Percentiles rank a stretch among this genome's conserved stretches.
Evolutionary conservation across 2,329 filamentous ascomycete species (phyloP).

Genomic region (Aspergillus aculeatus): DNA sequence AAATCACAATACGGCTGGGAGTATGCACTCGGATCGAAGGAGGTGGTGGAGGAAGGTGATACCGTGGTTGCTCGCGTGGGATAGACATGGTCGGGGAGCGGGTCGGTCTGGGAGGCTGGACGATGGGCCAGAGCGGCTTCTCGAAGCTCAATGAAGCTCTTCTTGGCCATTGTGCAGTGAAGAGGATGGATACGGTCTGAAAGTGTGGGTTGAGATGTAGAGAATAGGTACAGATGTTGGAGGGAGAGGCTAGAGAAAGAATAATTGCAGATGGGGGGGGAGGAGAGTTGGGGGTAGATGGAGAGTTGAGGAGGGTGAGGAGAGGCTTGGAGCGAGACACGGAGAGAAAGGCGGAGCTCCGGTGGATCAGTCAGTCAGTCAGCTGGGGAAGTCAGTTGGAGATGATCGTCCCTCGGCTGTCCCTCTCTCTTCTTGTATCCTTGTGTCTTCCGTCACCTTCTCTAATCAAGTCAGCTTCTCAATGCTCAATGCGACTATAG

Average conservation of each 20-base stretch:
- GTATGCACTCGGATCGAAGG: slow-evolving; percentile 58
- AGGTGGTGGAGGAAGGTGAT: slow-evolving; percentile 13
- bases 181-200: not conserved
- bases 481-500: too few species aligned
- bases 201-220: not conserved
- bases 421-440: not conserved
- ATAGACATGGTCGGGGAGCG: slow-evolving; percentile 25
- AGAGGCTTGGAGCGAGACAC: slow-evolving; percentile 4
- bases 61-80: slow-evolving; percentile 10
- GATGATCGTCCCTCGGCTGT: not conserved
- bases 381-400: slow-evolving; percentile 5
- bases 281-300: not conserved
- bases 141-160: slow-evolving; percentile 27
- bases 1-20: slow-evolving; percentile 85
- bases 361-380: not conserved
- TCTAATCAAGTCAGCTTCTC: too few species aligned
- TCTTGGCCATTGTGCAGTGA: slow-evolving; percentile 32
- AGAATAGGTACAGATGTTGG: not conserved
- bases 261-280: slow-evolving; percentile 1
- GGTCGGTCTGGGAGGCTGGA: slow-evolving; percentile 18
- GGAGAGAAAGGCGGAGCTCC: not conserved
- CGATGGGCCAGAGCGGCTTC: slow-evolving; percentile 32
- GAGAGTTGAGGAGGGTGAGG: slow-evolving; percentile 2
- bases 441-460: too few species aligned
- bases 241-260: not conserved